Conservation (phyloP, 2,329 filamentous ascomycete genomes). For the Fonsecaea pugnacius region DNA sequence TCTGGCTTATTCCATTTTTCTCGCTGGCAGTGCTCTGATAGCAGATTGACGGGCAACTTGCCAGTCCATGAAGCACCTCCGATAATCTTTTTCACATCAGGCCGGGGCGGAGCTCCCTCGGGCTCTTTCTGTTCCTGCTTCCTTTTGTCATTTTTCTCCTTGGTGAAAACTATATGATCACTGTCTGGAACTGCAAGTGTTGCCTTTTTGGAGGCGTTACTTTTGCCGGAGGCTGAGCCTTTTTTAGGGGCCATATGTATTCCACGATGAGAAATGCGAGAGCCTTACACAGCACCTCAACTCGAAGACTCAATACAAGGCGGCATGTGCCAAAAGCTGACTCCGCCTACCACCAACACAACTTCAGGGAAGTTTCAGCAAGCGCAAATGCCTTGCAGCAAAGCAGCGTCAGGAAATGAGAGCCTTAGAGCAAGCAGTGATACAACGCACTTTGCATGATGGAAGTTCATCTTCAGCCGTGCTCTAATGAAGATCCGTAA, state of each 20-base stretch:
- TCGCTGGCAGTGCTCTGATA: slow-evolving; percentile 93
- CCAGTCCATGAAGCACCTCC: slow-evolving; percentile 96
- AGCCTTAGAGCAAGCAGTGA: neutral
- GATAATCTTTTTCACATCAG: slow-evolving; percentile 74
- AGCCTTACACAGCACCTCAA: neutral
- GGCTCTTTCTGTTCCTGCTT: slow-evolving; percentile 40
- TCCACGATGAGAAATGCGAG: neutral
- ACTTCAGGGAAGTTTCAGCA: neutral
- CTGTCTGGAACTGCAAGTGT: slow-evolving; percentile 32
- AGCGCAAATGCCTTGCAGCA: neutral
- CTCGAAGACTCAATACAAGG: neutral
- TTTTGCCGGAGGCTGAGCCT: slow-evolving; percentile 25
- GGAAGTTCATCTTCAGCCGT: neutral
- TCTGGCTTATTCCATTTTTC: slow-evolving; percentile 95
- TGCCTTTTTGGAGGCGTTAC: slow-evolving; percentile 30
- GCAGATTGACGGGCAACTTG: slow-evolving; percentile 89
- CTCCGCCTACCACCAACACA: neutral
- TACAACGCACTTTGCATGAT: neutral
- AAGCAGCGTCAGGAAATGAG: neutral
- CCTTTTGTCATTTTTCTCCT: slow-evolving; percentile 32
- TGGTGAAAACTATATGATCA: slow-evolving; percentile 42
- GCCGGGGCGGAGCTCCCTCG: slow-evolving; percentile 50
- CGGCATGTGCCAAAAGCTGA: neutral
- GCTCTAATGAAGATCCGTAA: neutral
- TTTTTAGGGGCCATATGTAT: slow-evolving; percentile 36